Conservation (phyloP, 2,329 filamentous ascomycete genomes). For the Aspergillus persii region DNA sequence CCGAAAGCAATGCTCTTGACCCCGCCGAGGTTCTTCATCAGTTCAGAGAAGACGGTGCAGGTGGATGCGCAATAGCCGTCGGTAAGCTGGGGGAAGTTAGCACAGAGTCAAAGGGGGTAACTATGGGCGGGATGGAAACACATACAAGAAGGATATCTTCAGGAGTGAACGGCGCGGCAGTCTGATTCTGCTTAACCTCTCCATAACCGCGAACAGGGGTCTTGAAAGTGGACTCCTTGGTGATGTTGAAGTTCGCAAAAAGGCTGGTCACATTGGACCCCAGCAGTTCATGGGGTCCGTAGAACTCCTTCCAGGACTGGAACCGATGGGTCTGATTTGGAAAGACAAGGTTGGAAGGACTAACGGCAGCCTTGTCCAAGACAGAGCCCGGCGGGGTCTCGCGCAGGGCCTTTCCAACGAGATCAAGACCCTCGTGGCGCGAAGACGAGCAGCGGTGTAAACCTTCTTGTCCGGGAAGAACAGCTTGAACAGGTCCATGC, state of each 20-base stretch:
- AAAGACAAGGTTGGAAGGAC: slow-evolving; percentile 4
- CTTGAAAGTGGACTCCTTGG: slow-evolving; percentile 14
- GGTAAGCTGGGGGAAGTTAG: slow-evolving; percentile 35
- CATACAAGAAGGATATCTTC: slow-evolving; percentile 35
- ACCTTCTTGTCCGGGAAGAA: slow-evolving; percentile 50
- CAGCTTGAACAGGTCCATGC: slow-evolving; percentile 53
- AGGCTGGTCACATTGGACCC: slow-evolving; percentile 22
- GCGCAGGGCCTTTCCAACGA: slow-evolving; percentile 31
- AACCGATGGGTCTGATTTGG: slow-evolving; percentile 36
- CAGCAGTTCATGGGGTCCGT: slow-evolving; percentile 34
- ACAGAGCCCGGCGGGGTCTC: neutral
- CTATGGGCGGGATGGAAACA: neutral
- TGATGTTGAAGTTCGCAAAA: slow-evolving; percentile 28
- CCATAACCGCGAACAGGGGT: slow-evolving; percentile 29
- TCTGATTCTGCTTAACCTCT: slow-evolving; percentile 15
- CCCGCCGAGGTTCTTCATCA: slow-evolving; percentile 53
- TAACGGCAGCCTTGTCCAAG: neutral
- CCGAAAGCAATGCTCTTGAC: slow-evolving; percentile 60
- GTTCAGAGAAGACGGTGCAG: slow-evolving; percentile 57
- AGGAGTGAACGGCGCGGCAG: slow-evolving; percentile 26
- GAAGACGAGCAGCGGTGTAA: slow-evolving; percentile 48
- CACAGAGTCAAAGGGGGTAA: too few relatives aligned
- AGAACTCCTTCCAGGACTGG: slow-evolving; percentile 43
- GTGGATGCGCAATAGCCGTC: slow-evolving; percentile 61
- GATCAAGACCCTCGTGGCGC: slow-evolving; percentile 44